These are phyloP conservation scores for Epichloe gansuensis DNA, from an alignment of 2,329 filamentous ascomycete genomes.

Conservation along the genomic window DNA sequence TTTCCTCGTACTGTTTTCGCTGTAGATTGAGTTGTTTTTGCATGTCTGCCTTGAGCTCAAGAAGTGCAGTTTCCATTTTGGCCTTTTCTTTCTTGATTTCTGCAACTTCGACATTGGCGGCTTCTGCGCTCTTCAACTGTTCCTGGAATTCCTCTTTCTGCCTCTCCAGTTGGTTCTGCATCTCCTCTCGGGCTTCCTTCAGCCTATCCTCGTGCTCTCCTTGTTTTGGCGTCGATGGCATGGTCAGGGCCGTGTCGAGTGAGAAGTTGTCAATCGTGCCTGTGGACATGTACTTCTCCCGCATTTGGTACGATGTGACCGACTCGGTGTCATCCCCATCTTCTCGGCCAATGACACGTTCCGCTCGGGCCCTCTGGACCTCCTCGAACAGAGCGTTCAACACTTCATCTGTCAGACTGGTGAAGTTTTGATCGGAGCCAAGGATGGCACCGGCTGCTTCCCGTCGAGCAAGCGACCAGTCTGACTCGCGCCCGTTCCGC, in stretches of 20 bases:
- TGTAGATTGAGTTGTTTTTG: constrained; percentile 74
- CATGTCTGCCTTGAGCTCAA: constrained; percentile 74
- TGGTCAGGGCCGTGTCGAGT: constrained; percentile 82
- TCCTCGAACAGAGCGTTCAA: constrained; percentile 89
- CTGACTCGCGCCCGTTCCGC: constrained; percentile 62
- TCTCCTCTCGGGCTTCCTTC: constrained; percentile 62
- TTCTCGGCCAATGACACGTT: constrained; percentile 58
- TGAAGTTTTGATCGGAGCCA: constrained; percentile 82
- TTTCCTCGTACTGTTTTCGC: constrained; percentile 70
- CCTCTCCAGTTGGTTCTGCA: constrained; percentile 70
- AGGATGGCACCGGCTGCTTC: constrained; percentile 89
- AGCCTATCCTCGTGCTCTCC: constrained; percentile 64
- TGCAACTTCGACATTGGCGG: constrained; percentile 64
- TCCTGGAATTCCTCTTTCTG: constrained; percentile 75
- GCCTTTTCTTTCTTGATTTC: constrained; percentile 73
- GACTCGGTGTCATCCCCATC: constrained; percentile 86
- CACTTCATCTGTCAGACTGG: constrained; percentile 83
- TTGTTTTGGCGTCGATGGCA: constrained; percentile 81
- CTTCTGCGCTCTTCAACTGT: constrained; percentile 62
- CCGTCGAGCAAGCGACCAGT: constrained; percentile 86
- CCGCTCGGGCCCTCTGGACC: constrained; percentile 74
- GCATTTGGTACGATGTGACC: constrained; percentile 69
- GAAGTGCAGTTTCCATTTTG: constrained; percentile 72
- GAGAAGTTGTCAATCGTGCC: constrained; percentile 95
- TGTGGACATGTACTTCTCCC: constrained; percentile 92